phyloP scores from a whole-genome alignment of 2,329 filamentous ascomycete species.

The Geoglossum cookeanum region DNA sequence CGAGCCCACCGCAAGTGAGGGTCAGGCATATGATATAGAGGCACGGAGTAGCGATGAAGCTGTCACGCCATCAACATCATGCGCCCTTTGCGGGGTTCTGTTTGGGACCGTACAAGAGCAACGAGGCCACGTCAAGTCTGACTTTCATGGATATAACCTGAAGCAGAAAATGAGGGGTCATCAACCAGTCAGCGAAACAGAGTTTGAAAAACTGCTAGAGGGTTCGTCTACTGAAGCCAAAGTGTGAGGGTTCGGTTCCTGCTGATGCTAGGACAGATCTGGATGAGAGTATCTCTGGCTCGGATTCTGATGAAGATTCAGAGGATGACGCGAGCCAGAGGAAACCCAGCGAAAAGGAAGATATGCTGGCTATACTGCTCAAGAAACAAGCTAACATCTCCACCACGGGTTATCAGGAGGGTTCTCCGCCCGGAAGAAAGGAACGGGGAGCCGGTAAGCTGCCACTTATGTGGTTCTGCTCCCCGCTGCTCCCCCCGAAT shows the following conservation, averaged over 20 bases:
- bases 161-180: conserved; percentile 72
- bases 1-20: background rate
- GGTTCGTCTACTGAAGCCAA: conserved; percentile 11
- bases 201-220: conserved; percentile 73
- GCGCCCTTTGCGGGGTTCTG: conserved; percentile 55
- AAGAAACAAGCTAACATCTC: conserved; percentile 67
- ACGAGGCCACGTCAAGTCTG: conserved; percentile 68
- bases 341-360: conserved; percentile 24
- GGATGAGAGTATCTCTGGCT: conserved; percentile 84
- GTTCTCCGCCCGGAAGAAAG: conserved; percentile 14
- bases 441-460: conserved; percentile 42
- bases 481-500: conserved; percentile 53
- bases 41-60: conserved; percentile 15
- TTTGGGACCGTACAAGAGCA: conserved; percentile 65
- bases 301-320: conserved; percentile 48
- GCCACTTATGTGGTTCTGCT: conserved; percentile 73
- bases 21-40: background rate
- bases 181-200: conserved; percentile 51
- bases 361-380: conserved; percentile 48
- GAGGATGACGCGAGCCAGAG: conserved; percentile 36
- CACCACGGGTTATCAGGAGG: conserved; percentile 17
- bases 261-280: conserved; percentile 30
- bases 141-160: conserved; percentile 84
- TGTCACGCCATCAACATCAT: conserved; percentile 49
- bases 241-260: background rate